Percentiles rank a stretch among this genome's conserved stretches.
Evolutionary conservation across 352 stramenopile species (phyloP).

Genomic region (Globisporangium apiculatum): DNA sequence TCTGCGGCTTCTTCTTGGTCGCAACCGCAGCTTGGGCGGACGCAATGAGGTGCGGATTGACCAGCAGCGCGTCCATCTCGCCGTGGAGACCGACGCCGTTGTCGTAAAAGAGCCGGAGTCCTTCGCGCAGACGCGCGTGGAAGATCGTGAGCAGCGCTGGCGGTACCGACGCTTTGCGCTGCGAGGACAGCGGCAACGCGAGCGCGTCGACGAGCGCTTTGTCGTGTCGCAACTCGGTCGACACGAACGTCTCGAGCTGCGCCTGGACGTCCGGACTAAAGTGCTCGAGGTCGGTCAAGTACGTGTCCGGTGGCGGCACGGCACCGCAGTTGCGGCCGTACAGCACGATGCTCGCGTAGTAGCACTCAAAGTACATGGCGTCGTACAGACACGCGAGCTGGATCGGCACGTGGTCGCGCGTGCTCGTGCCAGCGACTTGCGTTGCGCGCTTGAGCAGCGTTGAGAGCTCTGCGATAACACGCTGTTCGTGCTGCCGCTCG

Average conservation of each 20-base stretch:
- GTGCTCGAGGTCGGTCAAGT: conserved; percentile 47
- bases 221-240: conserved; percentile 30
- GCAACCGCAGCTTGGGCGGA: conserved; percentile 13
- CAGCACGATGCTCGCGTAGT: conserved; percentile 66
- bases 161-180: conserved; percentile 16
- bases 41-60: conserved; percentile 22
- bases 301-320: conserved; percentile 47
- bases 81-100: conserved; percentile 64
- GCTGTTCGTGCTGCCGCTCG: conserved; percentile 47
- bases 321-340: conserved; percentile 57
- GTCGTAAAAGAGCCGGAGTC: conserved; percentile 75
- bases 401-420: conserved; percentile 53
- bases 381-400: conserved; percentile 56
- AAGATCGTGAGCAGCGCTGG: conserved; percentile 45
- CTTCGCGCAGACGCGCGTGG: conserved; percentile 54
- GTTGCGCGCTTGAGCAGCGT: conserved; percentile 38
- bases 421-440: conserved; percentile 32
- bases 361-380: conserved; percentile 78
- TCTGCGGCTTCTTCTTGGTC: conserved; percentile 56
- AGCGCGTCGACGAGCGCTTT: conserved; percentile 30
- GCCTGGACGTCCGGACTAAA: conserved; percentile 29
- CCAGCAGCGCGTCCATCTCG: conserved; percentile 69
- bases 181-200: conserved; percentile 23
- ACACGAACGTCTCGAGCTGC: conserved; percentile 52
- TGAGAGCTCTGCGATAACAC: conserved; percentile 47